Evolutionary conservation across 352 stramenopile genomes (phyloP), one percentile per base, ranked within the genome.

Genomic region (Globisporangium polare): DNA sequence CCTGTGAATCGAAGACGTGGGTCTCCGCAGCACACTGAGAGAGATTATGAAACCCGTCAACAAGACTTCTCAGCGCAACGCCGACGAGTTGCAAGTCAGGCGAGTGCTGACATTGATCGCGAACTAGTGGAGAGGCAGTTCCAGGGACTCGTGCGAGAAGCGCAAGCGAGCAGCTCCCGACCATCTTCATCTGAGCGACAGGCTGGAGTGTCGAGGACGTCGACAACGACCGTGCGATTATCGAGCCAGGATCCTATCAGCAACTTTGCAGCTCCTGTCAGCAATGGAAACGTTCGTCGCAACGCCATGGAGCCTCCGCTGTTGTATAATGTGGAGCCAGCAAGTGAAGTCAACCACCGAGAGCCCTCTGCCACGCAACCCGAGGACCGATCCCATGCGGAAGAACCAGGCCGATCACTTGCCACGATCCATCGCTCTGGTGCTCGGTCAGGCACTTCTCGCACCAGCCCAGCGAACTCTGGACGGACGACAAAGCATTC

Each of bases 111-210:
- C 9, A 18, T 26, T 5, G 51, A 59, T 20, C 53, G 60, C n/a
- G 33, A 54, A 6, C 29, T 45, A 20, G 60, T 66, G 22, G 60
- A 66, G 52, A 47, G 31, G 26, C 41, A 66, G 8, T 66, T 66
- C 20, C 41, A 66, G 41, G 42, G 26, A 15, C 43, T 66, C 18
- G 43, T 66, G 42, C 33, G 60, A 15, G 60, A 47, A 31, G 41
- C 51, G 2, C 13, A 56, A 22, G 35, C 43, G 3, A 55, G 52
- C 5, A 51, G 33, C 1, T 42, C 50, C 18, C 50, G 31, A 15
- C 20, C 51, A 35, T 45, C 50, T 2, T 53, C 51, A 17, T 51
- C 31, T 41, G 39, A 58, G 46, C 26, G 27, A 59, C 33, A 35
- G 13, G 17, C 10, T 20, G 9, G 20, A 2, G 2, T 18, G 9